phyloP scores from a whole-genome alignment of 1,139 yeast species.

The Magnusiomyces suaveolens region DNA sequence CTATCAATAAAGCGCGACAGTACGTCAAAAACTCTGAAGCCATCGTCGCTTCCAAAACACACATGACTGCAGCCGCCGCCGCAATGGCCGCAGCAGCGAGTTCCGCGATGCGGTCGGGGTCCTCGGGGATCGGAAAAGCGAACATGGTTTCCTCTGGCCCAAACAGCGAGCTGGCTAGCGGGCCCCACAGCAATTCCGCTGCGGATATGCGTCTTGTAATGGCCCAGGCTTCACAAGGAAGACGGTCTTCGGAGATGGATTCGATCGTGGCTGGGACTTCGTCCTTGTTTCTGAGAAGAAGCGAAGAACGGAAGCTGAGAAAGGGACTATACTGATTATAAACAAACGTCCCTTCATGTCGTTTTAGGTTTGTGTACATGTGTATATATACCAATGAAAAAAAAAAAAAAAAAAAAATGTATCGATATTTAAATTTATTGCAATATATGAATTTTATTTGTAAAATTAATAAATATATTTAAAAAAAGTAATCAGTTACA shows the following conservation, averaged over 20 bases:
- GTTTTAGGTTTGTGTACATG: too few species aligned
- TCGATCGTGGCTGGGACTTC: not conserved
- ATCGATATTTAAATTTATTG: too few species aligned
- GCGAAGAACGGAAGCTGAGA: not conserved
- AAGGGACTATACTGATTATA: not conserved
- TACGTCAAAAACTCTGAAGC: constrained; percentile 23
- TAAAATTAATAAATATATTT: too few species aligned
- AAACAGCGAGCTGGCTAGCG: not conserved
- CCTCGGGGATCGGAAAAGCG: not conserved
- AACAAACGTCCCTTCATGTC: too few species aligned
- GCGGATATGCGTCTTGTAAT: not conserved
- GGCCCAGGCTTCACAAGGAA: not conserved
- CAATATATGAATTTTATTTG: too few species aligned
- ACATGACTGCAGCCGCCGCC: constrained; percentile 28
- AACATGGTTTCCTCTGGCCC: not conserved
- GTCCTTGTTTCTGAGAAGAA: constrained; percentile 1
- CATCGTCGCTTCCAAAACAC: constrained; percentile 16
- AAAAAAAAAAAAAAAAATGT: too few species aligned
- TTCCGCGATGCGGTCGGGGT: constrained; percentile 2
- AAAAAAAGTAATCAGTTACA: too few species aligned
- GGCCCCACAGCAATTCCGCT: not conserved
- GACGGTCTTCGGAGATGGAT: constrained; percentile 2
- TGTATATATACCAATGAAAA: too few species aligned
- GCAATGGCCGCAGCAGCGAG: constrained; percentile 31
- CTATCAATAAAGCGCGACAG: constrained; percentile 24